These are phyloP conservation scores for Ambrosiella beaveri DNA, from an alignment of 2,329 filamentous ascomycete species.

Conservation along the genomic window DNA sequence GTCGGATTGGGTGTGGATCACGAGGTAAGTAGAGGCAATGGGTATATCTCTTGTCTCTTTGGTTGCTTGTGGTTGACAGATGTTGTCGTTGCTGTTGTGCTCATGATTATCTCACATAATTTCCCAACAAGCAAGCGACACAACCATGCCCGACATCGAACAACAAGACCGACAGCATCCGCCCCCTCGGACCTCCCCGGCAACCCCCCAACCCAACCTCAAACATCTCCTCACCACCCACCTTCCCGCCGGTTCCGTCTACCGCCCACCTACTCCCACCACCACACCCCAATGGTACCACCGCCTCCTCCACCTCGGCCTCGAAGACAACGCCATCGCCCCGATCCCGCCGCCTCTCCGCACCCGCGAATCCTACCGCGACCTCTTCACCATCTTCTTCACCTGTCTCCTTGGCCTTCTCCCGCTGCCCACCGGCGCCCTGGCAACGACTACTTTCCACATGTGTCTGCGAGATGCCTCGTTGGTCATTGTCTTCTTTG, in stretches of 20 bases:
- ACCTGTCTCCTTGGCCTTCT: conserved; percentile 38
- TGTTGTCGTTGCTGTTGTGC: no score
- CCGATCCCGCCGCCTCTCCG: conserved; percentile 38
- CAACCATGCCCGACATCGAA: no score
- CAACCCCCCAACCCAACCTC: background rate
- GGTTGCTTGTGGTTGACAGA: background rate
- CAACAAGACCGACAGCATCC: background rate
- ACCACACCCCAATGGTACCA: background rate
- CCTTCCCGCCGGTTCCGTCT: background rate
- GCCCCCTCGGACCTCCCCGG: background rate
- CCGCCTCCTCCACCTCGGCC: background rate
- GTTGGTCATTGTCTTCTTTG: conserved; percentile 42
- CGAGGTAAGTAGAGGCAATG: background rate
- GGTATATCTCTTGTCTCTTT: background rate
- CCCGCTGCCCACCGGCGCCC: conserved; percentile 44
- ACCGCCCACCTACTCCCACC: background rate
- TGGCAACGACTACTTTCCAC: conserved; percentile 36
- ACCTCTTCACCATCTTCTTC: conserved; percentile 44
- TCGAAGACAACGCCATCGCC: conserved; percentile 23
- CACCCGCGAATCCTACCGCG: conserved; percentile 34
- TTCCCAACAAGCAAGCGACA: background rate
- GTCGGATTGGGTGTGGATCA: background rate
- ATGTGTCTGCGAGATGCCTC: conserved; percentile 37
- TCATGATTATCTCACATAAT: background rate
- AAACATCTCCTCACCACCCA: background rate